These are phyloP conservation scores for Drechslera avenae DNA, from an alignment of 2,329 filamentous ascomycete species.

Conservation along the genomic window DNA sequence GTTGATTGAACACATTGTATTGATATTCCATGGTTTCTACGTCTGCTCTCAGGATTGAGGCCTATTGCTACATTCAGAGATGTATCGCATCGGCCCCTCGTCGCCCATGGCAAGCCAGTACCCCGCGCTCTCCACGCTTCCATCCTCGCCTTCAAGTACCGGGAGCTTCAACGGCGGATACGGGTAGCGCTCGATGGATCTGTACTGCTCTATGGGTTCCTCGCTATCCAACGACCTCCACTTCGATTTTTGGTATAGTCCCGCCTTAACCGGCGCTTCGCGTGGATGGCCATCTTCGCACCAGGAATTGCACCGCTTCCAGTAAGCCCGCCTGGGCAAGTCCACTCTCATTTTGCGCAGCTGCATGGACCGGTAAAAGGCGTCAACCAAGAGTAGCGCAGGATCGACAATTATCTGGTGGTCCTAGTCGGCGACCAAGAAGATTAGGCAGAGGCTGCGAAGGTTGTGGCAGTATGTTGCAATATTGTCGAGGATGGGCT, in stretches of 20 bases:
- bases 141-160: neutral
- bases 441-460: constrained; percentile 3
- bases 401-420: neutral
- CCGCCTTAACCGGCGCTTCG: neutral
- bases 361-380: constrained; percentile 3
- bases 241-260: neutral
- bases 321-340: neutral
- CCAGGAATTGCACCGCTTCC: neutral
- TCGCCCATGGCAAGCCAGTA: constrained; percentile 12
- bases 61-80: too few species aligned
- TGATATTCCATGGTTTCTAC: too few species aligned
- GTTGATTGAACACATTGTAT: too few species aligned
- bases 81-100: neutral
- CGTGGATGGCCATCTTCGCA: neutral
- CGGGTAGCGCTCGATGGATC: constrained; percentile 11
- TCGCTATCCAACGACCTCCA: constrained; percentile 13
- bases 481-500: constrained; percentile 14
- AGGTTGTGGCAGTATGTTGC: constrained; percentile 5
- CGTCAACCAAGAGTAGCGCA: constrained; percentile 6
- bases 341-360: constrained; percentile 15
- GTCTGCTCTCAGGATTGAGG: too few species aligned
- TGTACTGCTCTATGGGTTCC: constrained; percentile 1
- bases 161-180: constrained; percentile 9
- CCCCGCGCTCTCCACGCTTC: constrained; percentile 8
- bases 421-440: neutral